These are phyloP conservation scores for Apodospora peruviana DNA, from an alignment of 495 filamentous ascomycete genomes.

Conservation along the genomic window DNA sequence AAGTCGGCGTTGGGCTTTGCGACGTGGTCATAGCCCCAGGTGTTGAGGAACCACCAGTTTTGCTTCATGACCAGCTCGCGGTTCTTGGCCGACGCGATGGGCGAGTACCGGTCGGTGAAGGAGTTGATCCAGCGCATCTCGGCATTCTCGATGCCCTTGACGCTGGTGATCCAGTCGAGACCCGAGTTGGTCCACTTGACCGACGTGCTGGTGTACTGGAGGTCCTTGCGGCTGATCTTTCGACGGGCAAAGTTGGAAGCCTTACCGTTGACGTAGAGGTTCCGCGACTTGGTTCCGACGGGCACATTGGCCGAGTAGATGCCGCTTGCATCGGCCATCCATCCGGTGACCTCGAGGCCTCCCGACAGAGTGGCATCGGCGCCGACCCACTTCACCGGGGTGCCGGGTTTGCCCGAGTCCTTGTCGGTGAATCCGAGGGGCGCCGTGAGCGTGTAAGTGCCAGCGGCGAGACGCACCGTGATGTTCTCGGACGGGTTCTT, in stretches of 20 bases:
- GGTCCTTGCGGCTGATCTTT: constrained; percentile 8
- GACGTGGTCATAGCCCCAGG: constrained; percentile 6
- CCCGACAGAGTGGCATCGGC: constrained; percentile 2
- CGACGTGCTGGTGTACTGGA: constrained; percentile 3
- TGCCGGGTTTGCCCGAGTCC: constrained; percentile 3
- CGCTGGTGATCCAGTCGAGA: constrained; percentile 2
- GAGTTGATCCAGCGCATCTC: constrained; percentile 9
- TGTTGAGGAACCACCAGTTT: constrained; percentile 4
- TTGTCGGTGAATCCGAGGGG: constrained; percentile 5
- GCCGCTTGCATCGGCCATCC: background rate
- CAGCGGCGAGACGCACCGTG: constrained; percentile 2
- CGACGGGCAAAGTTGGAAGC: constrained; percentile 6
- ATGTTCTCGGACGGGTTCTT: constrained; percentile 1
- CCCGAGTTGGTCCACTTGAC: constrained; percentile 4
- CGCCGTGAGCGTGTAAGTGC: constrained; percentile 1
- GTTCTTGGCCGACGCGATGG: constrained; percentile 2
- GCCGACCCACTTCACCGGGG: constrained; percentile 1
- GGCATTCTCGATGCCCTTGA: constrained; percentile 1
- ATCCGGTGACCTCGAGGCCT: constrained; percentile 4
- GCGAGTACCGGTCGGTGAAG: constrained; percentile 6
- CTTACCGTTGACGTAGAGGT: constrained; percentile 11
- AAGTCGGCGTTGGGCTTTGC: constrained; percentile 7
- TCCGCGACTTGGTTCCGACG: constrained; percentile 4
- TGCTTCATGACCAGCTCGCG: constrained; percentile 8
- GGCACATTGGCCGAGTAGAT: constrained; percentile 7